Conservation (phyloP, 140 eudicot species). For the Senecio squalidus region DNA sequence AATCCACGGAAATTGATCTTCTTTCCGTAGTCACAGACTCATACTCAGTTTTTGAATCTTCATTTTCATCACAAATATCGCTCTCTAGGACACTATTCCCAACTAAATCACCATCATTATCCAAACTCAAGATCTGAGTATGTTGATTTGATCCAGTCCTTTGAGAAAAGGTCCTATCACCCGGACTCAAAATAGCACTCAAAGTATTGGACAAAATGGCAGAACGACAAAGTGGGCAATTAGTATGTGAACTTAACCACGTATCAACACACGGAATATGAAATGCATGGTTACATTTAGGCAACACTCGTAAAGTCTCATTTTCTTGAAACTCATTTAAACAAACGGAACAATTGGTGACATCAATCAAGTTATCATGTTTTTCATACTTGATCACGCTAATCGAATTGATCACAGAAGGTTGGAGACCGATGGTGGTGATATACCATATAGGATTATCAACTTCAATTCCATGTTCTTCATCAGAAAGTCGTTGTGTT, state of each 20-base stretch:
- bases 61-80: constrained; percentile 19
- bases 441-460: constrained; percentile 74
- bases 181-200: constrained; percentile 13
- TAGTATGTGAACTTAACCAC: constrained; percentile 71
- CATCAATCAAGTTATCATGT: constrained; percentile 43
- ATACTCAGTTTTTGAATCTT: constrained; percentile 25
- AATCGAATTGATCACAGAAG: constrained; percentile 48
- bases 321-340: constrained; percentile 56
- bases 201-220: constrained; percentile 29
- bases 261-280: constrained; percentile 67
- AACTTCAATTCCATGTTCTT: constrained; percentile 24
- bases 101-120: constrained; percentile 9
- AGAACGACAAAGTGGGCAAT: constrained; percentile 69
- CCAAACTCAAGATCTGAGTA: constrained; percentile 21
- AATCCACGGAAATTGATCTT: constrained; percentile 24
- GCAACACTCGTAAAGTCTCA: constrained; percentile 49
- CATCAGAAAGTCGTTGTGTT: constrained; percentile 29
- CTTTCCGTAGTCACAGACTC: constrained; percentile 8
- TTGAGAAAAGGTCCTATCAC: constrained; percentile 14
- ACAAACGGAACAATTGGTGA: constrained; percentile 64
- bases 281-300: constrained; percentile 74
- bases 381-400: constrained; percentile 31
- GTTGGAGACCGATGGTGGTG: constrained; percentile 51
- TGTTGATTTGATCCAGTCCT: constrained; percentile 3
- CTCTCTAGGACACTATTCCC: constrained; percentile 6